These are phyloP conservation scores for Cyclotella baltica DNA, from an alignment of 108 stramenopile species.

Conservation along the genomic window DNA sequence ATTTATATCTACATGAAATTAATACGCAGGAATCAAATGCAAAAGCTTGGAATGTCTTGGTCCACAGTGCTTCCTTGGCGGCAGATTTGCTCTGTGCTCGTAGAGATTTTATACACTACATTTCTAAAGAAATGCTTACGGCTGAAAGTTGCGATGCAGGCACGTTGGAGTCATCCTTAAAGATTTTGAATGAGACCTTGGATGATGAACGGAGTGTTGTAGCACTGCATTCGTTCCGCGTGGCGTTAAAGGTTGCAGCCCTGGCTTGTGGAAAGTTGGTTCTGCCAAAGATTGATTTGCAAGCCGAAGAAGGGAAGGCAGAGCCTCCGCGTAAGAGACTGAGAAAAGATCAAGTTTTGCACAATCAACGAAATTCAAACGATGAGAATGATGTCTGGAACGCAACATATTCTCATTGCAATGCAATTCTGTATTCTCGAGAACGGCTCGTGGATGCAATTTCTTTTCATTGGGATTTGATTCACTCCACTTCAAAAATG, in stretches of 20 bases:
- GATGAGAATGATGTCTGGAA: slow-evolving; percentile 25
- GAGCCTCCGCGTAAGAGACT: slow-evolving; percentile 6
- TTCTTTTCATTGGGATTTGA: slow-evolving; percentile 37
- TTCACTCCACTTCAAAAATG: background rate
- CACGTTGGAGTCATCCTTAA: slow-evolving; percentile 22
- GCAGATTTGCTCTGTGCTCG: slow-evolving; percentile 27
- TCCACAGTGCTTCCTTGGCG: slow-evolving; percentile 29
- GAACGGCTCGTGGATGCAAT: slow-evolving; percentile 48
- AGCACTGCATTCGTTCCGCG: slow-evolving; percentile 45
- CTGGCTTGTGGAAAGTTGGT: slow-evolving; percentile 41
- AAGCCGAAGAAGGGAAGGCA: background rate
- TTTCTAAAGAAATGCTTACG: background rate
- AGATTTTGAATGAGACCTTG: slow-evolving; percentile 29
- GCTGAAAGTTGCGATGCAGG: too few species aligned
- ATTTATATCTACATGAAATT: slow-evolving; percentile 32
- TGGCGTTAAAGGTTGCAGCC: slow-evolving; percentile 44
- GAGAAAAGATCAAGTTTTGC: background rate
- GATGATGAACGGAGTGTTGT: slow-evolving; percentile 27
- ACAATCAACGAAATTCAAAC: background rate
- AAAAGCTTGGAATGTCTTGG: slow-evolving; percentile 41
- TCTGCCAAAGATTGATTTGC: slow-evolving; percentile 25
- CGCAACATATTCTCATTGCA: slow-evolving; percentile 21
- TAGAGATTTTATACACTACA: slow-evolving; percentile 6
- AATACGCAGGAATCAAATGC: background rate
- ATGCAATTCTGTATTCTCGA: slow-evolving; percentile 28